Conservation (phyloP, 148 eudicot species). For the Cornus suecica region DNA sequence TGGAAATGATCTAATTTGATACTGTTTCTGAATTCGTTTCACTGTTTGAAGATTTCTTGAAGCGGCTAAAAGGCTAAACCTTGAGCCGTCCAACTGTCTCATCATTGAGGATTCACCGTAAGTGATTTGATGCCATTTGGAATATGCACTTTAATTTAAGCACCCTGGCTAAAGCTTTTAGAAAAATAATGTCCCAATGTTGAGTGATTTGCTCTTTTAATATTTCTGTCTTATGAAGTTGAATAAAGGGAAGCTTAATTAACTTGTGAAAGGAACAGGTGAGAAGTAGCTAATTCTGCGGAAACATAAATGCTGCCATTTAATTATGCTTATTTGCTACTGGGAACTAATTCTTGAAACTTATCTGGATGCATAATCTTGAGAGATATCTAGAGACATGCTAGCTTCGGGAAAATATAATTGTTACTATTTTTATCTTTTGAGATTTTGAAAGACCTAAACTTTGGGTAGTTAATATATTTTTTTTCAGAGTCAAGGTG, state of each 20-base stretch:
- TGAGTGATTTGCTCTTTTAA: neutral
- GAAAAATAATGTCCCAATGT: neutral
- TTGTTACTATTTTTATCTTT: too few species aligned
- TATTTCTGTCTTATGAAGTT: neutral
- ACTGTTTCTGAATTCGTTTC: conserved; percentile 1
- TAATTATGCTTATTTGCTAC: conserved; percentile 4
- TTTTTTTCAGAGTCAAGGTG: too few species aligned
- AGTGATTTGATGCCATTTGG: conserved; percentile 26
- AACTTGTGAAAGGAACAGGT: neutral
- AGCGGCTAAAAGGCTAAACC: conserved; percentile 72
- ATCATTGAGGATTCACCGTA: conserved; percentile 92
- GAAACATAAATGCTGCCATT: neutral
- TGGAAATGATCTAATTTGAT: neutral
- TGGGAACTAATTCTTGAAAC: neutral
- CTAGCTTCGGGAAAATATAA: neutral
- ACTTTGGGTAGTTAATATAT: neutral
- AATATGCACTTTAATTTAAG: neutral
- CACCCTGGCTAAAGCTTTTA: neutral
- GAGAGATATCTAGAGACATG: neutral
- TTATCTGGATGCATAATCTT: neutral
- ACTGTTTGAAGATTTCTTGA: conserved; percentile 58
- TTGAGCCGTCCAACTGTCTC: conserved; percentile 71
- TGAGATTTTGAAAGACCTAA: neutral
- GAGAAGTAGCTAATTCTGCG: neutral
- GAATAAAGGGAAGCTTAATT: too few species aligned